Conservation (phyloP, 2,329 filamentous ascomycete species). For the Cladosporium austrohemisphaericum region DNA sequence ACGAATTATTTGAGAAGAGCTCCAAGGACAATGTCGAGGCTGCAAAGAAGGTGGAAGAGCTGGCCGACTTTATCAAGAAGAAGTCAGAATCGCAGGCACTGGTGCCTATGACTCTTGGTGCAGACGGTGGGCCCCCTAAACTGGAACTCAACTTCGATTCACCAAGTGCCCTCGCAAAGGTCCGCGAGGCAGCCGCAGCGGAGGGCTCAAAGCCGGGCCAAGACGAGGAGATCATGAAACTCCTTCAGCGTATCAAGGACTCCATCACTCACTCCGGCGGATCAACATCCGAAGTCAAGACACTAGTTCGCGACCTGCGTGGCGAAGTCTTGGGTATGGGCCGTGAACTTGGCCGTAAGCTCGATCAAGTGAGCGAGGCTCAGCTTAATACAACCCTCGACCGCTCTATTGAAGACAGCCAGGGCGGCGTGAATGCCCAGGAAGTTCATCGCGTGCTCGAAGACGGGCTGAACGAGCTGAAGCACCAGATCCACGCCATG, state of each 20-base stretch:
- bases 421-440: conserved; percentile 51
- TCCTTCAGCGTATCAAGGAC: conserved; percentile 84
- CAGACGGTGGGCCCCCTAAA: conserved; percentile 34
- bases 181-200: conserved; percentile 21
- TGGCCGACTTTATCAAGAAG: conserved; percentile 50
- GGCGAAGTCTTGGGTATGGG: conserved; percentile 95
- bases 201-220: conserved; percentile 51
- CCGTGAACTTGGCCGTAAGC: conserved; percentile 77
- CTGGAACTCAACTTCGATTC: conserved; percentile 35
- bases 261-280: conserved; percentile 85
- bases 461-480: conserved; percentile 75
- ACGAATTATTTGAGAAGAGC: conserved; percentile 62
- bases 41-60: conserved; percentile 63
- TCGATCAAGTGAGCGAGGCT: conserved; percentile 62
- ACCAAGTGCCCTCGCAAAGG: conserved; percentile 22
- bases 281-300: conserved; percentile 87
- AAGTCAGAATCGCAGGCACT: conserved; percentile 53
- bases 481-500: conserved; percentile 75
- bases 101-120: conserved; percentile 42
- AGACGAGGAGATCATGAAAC: conserved; percentile 73
- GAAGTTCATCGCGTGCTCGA: conserved; percentile 76
- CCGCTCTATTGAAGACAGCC: conserved; percentile 41
- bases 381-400: conserved; percentile 30
- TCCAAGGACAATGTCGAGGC: conserved; percentile 44
- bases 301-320: conserved; percentile 80